Conservation (phyloP, 257 asterid species). For the Agastache rugosa region DNA sequence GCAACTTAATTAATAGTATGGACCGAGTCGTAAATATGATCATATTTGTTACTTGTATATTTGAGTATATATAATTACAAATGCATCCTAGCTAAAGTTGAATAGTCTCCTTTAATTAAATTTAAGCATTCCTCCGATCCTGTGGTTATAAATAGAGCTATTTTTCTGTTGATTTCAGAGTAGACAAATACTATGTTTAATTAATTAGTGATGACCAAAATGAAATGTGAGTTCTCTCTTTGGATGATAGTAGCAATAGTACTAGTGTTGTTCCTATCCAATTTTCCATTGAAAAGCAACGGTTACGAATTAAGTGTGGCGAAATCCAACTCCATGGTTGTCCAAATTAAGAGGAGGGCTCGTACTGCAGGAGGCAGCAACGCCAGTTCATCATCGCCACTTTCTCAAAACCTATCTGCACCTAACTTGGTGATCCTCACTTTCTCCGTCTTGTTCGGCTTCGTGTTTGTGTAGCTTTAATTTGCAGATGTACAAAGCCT, state of each 20-base stretch:
- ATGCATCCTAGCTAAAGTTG: background rate
- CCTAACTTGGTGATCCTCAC: background rate
- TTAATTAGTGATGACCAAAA: background rate
- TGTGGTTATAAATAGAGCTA: background rate
- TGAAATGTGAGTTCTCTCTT: background rate
- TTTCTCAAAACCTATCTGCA: background rate
- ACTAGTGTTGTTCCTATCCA: background rate
- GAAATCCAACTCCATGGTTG: background rate
- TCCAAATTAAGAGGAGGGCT: slow-evolving; percentile 12
- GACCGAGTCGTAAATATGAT: background rate
- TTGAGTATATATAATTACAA: background rate
- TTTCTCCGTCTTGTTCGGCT: background rate
- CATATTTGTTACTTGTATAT: background rate
- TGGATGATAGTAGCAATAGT: slow-evolving; percentile 11
- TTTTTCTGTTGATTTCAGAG: background rate
- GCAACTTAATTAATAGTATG: too few species aligned
- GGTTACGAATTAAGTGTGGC: background rate
- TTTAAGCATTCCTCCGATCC: background rate
- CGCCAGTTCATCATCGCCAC: background rate
- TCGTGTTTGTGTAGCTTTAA: background rate
- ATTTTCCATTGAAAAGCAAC: background rate
- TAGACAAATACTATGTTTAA: background rate
- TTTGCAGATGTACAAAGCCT: too few species aligned
- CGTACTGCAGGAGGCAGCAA: background rate
- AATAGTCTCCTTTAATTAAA: background rate